A percentile compares a stretch with the other conserved stretches of the same genome.
phyloP scores from a whole-genome alignment of 169 alveolate genomes.

The Eimeria maxima region DNA sequence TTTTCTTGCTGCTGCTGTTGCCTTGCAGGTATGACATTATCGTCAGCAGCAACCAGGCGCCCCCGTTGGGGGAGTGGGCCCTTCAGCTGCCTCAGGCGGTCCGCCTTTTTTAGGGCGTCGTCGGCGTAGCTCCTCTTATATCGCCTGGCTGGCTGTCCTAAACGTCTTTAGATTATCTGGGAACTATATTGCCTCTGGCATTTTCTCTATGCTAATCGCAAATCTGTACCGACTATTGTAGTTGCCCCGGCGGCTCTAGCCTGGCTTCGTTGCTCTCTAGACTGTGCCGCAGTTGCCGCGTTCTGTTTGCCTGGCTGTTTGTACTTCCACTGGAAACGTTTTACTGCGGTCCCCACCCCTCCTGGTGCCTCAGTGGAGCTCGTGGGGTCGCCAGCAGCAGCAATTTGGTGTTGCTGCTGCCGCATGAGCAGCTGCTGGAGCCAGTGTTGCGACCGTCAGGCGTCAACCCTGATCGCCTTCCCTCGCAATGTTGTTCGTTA shows the following conservation, averaged over 20 bases:
- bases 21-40: conserved; percentile 44
- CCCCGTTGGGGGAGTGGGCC: conserved; percentile 58
- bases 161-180: neutral
- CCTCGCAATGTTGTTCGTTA: neutral
- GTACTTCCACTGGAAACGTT: neutral
- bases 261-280: neutral
- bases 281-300: neutral
- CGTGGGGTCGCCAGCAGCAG: neutral
- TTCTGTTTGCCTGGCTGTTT: neutral
- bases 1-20: neutral
- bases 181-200: neutral
- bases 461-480: neutral
- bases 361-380: neutral
- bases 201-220: neutral
- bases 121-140: neutral
- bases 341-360: neutral
- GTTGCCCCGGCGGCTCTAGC: neutral
- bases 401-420: conserved; percentile 5
- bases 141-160: neutral
- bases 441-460: neutral
- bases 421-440: neutral
- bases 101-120: conserved; percentile 2
- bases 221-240: neutral
- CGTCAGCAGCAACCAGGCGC: conserved; percentile 63
- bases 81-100: conserved; percentile 67